Conservation (phyloP, 495 filamentous ascomycete species). For the Aspergillus leporis region DNA sequence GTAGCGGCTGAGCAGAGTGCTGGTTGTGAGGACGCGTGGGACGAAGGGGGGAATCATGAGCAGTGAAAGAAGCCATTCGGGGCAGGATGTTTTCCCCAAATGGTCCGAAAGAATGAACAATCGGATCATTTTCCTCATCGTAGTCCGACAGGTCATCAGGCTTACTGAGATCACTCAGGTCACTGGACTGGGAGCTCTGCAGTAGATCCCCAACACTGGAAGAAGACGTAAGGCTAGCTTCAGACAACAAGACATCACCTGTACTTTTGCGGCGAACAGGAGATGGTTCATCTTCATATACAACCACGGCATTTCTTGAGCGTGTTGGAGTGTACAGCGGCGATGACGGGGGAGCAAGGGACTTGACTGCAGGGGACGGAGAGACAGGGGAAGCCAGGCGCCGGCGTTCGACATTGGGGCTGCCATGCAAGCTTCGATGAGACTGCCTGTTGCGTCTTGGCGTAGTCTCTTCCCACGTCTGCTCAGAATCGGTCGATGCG, state of each 20-base stretch:
- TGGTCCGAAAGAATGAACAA: constrained; percentile 86
- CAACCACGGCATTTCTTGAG: constrained; percentile 52
- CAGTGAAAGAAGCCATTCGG: constrained; percentile 72
- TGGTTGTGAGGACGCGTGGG: constrained; percentile 37
- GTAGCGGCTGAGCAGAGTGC: constrained; percentile 34
- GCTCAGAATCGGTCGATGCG: constrained; percentile 63
- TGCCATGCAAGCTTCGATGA: constrained; percentile 47
- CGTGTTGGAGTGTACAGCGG: constrained; percentile 42
- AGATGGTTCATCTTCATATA: constrained; percentile 61
- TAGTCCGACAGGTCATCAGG: constrained; percentile 70
- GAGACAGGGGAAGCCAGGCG: constrained; percentile 71
- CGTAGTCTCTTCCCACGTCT: constrained; percentile 64
- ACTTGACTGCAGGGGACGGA: constrained; percentile 62
- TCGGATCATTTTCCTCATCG: constrained; percentile 91
- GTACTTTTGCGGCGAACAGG: constrained; percentile 39
- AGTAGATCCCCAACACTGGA: constrained; percentile 33
- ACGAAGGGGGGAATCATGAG: constrained; percentile 55
- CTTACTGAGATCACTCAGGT: constrained; percentile 58
- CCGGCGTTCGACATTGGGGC: constrained; percentile 63
- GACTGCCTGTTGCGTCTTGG: constrained; percentile 35
- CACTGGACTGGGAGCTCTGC: constrained; percentile 52
- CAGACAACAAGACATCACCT: constrained; percentile 23
- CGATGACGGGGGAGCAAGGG: constrained; percentile 44
- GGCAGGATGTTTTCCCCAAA: constrained; percentile 79
- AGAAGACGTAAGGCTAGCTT: constrained; percentile 22